Conservation (phyloP, 2,329 filamentous ascomycete species). For the Elsinoe necatrix region DNA sequence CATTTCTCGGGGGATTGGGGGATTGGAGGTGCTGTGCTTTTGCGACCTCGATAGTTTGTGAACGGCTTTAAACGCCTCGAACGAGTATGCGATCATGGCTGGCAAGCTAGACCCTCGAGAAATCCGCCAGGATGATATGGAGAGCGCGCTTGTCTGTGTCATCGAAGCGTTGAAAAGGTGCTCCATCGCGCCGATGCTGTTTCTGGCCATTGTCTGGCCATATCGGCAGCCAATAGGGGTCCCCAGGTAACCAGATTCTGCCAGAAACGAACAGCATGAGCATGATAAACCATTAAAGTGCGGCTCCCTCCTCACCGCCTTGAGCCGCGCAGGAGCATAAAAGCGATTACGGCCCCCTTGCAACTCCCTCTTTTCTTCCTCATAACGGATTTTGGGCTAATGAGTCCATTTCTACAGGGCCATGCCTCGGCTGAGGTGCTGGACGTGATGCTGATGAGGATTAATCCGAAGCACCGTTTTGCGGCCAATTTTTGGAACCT, state of each 20-base stretch:
- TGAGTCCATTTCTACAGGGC: not conserved
- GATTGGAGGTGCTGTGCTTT: too few relatives aligned
- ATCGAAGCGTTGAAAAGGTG: too few relatives aligned
- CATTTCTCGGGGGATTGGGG: too few relatives aligned
- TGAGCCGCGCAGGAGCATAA: not conserved
- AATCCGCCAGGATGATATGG: too few relatives aligned
- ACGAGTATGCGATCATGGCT: too few relatives aligned
- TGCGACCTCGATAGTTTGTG: too few relatives aligned
- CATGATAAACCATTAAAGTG: not conserved
- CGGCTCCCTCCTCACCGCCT: not conserved
- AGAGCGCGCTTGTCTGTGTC: too few relatives aligned
- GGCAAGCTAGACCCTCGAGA: too few relatives aligned
- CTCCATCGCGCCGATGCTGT: too few relatives aligned
- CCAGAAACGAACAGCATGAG: not conserved
- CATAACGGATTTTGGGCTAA: not conserved
- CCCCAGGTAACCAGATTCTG: not conserved
- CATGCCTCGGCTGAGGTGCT: not conserved
- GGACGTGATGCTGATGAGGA: not conserved
- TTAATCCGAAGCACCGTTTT: not conserved
- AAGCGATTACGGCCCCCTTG: not conserved
- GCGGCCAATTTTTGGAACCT: not conserved
- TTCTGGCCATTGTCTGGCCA: too few relatives aligned
- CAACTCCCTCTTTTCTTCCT: not conserved
- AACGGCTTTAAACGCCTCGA: too few relatives aligned
- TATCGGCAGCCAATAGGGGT: not conserved